Conservation (phyloP, 2,329 filamentous ascomycete genomes). For the Pseudogymnoascus sp. region DNA sequence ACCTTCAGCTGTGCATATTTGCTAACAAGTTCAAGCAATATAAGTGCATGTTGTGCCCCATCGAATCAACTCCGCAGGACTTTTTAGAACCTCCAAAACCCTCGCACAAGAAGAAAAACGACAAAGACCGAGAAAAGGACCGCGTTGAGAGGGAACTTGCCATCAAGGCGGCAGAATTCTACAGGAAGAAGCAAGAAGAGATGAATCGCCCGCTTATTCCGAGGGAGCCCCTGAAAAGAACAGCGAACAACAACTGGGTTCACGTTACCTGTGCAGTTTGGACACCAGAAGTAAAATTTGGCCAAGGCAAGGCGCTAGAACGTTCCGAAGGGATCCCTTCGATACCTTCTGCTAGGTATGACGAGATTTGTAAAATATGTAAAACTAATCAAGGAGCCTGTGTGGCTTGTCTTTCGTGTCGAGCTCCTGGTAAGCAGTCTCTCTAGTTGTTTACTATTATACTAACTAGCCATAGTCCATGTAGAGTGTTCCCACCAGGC, state of each 20-base stretch:
- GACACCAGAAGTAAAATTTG: slow-evolving; percentile 89
- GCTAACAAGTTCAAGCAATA: slow-evolving; percentile 54
- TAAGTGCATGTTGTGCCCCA: slow-evolving; percentile 84
- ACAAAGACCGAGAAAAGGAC: slow-evolving; percentile 86
- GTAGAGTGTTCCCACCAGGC: slow-evolving; percentile 83
- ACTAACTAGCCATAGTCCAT: slow-evolving; percentile 46
- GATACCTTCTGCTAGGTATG: slow-evolving; percentile 65
- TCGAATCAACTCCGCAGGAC: slow-evolving; percentile 73
- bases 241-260: slow-evolving; percentile 96
- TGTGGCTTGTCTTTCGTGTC: slow-evolving; percentile 71
- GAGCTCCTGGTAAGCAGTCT: slow-evolving; percentile 35
- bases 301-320: slow-evolving; percentile 70
- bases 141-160: slow-evolving; percentile 77
- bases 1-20: slow-evolving; percentile 19
- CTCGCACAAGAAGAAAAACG: slow-evolving; percentile 80
- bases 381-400: slow-evolving; percentile 70
- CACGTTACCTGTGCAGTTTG: slow-evolving; percentile 90
- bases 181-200: slow-evolving; percentile 74
- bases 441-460: background rate
- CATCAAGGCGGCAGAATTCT: slow-evolving; percentile 70
- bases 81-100: slow-evolving; percentile 75
- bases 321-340: slow-evolving; percentile 85
- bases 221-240: slow-evolving; percentile 85
- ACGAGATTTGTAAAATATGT: slow-evolving; percentile 77
- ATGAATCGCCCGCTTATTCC: slow-evolving; percentile 76